A percentile compares a stretch with the other conserved stretches of the same genome.
These are phyloP conservation scores for Aspergillus leporis DNA, from an alignment of 495 filamentous ascomycete species.

Conservation along the genomic window DNA sequence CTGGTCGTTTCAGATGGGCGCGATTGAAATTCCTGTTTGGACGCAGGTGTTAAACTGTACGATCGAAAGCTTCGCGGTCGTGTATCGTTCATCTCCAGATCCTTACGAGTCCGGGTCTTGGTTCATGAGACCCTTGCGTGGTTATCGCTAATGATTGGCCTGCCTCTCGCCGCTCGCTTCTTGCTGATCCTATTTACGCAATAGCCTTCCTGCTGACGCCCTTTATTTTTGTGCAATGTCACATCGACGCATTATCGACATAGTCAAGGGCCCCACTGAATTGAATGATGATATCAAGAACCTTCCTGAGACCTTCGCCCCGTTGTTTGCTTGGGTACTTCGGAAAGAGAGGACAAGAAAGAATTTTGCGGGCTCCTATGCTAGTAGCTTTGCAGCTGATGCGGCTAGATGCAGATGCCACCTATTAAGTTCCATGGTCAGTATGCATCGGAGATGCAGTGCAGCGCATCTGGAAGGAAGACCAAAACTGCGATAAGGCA, in stretches of 20 bases:
- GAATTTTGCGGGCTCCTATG: constrained; percentile 13
- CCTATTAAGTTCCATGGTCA: constrained; percentile 24
- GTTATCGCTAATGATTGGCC: constrained; percentile 12
- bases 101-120: constrained; percentile 14
- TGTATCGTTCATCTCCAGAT: constrained; percentile 12
- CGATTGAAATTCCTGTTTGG: neutral
- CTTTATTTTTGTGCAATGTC: constrained; percentile 3
- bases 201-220: constrained; percentile 7
- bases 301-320: neutral
- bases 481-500: constrained; percentile 9
- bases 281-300: neutral
- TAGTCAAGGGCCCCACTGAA: neutral
- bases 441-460: constrained; percentile 18
- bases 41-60: constrained; percentile 11
- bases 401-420: constrained; percentile 29
- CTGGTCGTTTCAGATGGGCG: constrained; percentile 8
- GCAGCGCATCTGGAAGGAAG: constrained; percentile 14
- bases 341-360: neutral
- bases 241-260: constrained; percentile 7
- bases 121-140: constrained; percentile 23
- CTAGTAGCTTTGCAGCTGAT: constrained; percentile 23
- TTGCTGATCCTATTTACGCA: constrained; percentile 14
- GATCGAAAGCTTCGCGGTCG: constrained; percentile 7
- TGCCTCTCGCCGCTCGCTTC: constrained; percentile 10
- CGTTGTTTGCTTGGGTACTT: neutral